Percentiles rank a stretch among this genome's conserved stretches.
These are phyloP conservation scores for Barnettozyma vustinii DNA, from an alignment of 805 yeast species.

Conservation along the genomic window DNA sequence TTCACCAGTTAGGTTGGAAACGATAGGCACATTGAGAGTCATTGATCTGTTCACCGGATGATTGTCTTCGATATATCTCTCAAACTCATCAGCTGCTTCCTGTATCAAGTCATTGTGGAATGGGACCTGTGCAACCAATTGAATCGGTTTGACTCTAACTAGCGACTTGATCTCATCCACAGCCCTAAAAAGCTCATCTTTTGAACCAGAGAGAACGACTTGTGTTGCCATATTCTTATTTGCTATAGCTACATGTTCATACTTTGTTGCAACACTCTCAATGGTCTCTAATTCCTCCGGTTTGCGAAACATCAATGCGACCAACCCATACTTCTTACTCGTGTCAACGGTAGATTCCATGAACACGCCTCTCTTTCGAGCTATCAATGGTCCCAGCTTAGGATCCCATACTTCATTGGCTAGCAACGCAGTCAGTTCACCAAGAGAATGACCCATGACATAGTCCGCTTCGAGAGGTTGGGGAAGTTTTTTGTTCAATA, in stretches of 20 bases:
- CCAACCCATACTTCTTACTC: slow-evolving; percentile 30
- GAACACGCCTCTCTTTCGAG: slow-evolving; percentile 32
- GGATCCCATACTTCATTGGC: slow-evolving; percentile 27
- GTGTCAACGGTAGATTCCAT: slow-evolving; percentile 29
- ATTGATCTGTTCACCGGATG: slow-evolving; percentile 11
- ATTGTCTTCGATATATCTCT: slow-evolving; percentile 11
- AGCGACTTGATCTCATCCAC: slow-evolving; percentile 16
- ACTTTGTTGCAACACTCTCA: neutral
- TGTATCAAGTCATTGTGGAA: slow-evolving; percentile 38
- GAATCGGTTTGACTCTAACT: slow-evolving; percentile 24
- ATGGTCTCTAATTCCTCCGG: slow-evolving; percentile 17
- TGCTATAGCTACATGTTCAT: slow-evolving; percentile 30
- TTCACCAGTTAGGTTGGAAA: slow-evolving; percentile 34
- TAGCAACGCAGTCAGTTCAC: slow-evolving; percentile 36
- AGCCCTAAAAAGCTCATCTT: slow-evolving; percentile 11
- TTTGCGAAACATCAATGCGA: slow-evolving; percentile 30
- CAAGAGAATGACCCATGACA: slow-evolving; percentile 40
- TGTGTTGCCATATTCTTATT: slow-evolving; percentile 37
- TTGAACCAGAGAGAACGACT: slow-evolving; percentile 37
- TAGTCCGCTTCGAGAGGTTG: slow-evolving; percentile 18
- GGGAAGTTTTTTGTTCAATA: slow-evolving; percentile 18
- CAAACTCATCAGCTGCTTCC: slow-evolving; percentile 27
- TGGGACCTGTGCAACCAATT: slow-evolving; percentile 37
- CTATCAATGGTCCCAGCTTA: slow-evolving; percentile 15
- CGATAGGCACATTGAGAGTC: slow-evolving; percentile 28